phyloP scores from a whole-genome alignment of 1,284 basidiomycete species.

The Sanghuangporus weigelae region DNA sequence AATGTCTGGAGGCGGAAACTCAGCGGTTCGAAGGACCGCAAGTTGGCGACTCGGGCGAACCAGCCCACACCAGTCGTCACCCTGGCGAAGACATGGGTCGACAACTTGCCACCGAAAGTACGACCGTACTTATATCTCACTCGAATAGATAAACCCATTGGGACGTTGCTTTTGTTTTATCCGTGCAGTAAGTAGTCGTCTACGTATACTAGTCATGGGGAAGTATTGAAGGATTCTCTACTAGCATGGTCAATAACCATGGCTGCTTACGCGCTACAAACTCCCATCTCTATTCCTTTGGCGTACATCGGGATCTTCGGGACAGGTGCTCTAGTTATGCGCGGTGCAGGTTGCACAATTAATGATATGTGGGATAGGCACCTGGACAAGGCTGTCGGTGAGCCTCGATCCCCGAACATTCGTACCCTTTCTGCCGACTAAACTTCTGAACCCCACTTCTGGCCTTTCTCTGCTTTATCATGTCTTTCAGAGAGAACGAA shows the following conservation, averaged over 20 bases:
- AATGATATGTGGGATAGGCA: slow-evolving; percentile 98
- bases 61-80: neutral
- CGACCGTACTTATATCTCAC: slow-evolving; percentile 84
- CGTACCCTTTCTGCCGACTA: neutral
- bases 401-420: slow-evolving; percentile 27
- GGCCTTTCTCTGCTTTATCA: neutral
- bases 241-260: slow-evolving; percentile 95
- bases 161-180: slow-evolving; percentile 86
- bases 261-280: slow-evolving; percentile 74
- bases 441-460: neutral
- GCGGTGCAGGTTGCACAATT: slow-evolving; percentile 97
- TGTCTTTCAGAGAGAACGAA: slow-evolving; percentile 51
- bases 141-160: slow-evolving; percentile 94
- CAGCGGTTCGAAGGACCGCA: neutral
- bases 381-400: slow-evolving; percentile 89
- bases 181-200: slow-evolving; percentile 73
- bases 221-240: neutral
- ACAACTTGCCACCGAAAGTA: slow-evolving; percentile 50
- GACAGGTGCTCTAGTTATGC: slow-evolving; percentile 90
- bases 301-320: slow-evolving; percentile 84
- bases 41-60: neutral
- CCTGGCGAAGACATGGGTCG: slow-evolving; percentile 51
- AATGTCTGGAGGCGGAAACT: neutral
- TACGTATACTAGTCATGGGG: no score
- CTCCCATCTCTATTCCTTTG: slow-evolving; percentile 62